Base-by-base conservation (phyloP, 768 basidiomycete species). In the Leccinum boreale region DNA sequence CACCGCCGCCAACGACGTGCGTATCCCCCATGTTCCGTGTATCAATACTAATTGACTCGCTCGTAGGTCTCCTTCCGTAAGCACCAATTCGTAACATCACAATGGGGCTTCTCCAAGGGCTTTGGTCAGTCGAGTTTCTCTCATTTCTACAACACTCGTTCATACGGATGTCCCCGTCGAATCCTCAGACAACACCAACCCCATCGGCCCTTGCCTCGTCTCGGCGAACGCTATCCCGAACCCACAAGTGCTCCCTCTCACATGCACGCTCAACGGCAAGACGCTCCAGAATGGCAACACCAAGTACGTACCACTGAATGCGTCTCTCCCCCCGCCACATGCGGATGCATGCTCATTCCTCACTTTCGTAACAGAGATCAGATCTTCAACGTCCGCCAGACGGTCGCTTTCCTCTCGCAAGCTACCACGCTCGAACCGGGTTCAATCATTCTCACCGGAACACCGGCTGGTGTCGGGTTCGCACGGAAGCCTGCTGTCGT, bases 21-120 rank as follows among this genome's bases (percentile, higher is more conserved):
- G 76, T 59, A 2, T 48, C 12, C 2, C 19, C 4, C 6, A 19
- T 39, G n/a, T 19, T 19, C 6, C 21, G 7, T 15, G 26, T 28
- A 6, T 12, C 9, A 26, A 28, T 21, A 2, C 46, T 62, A 17
- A 56, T 15, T 5, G 3, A 2, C 15, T 35, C n/a, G 0, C n/a
- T 17, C 36, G 3, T 56, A 69, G 68, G 80, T 90, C 3, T 92
- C 91, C 5, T 92, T 93, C 81, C 83, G 93, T 44, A 85, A 86
- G 61, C 86, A 88, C 64, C 93, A 94, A 69, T 75, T 89, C 73
- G 83, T 84, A 4, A 85, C 87, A 10, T 86, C 87, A 1, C 93
- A 95, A 64, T 95, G 93, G 92, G 78, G 82, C 29, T 94, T 92
- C 73, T 92, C 90, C 26, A 95, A 95, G 72, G 80, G 87, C 44